Evolutionary conservation across 805 yeast genomes (phyloP).

Genomic region (Candida oleophila): DNA sequence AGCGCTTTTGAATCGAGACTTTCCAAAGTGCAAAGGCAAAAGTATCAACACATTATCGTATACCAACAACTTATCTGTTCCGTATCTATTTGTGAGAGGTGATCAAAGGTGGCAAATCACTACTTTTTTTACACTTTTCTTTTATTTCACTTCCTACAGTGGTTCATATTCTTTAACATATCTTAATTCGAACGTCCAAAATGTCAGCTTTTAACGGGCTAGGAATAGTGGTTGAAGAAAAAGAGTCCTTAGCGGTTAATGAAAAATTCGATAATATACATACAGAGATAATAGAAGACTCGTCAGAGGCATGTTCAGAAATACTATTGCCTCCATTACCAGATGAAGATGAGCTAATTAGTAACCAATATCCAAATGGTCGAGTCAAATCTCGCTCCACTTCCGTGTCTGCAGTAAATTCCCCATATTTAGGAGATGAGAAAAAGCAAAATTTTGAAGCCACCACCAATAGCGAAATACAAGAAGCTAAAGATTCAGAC

Average conservation of each 20-base stretch:
- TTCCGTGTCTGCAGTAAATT: slow-evolving; percentile 3
- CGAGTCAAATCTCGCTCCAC: background rate
- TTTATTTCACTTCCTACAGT: too few relatives aligned
- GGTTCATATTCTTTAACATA: too few relatives aligned
- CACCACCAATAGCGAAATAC: slow-evolving; percentile 1
- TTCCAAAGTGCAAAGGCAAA: too few relatives aligned
- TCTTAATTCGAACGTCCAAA: background rate
- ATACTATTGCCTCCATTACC: slow-evolving; percentile 31
- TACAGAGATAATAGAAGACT: background rate
- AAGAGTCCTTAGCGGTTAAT: slow-evolving; percentile 8
- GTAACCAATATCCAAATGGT: background rate
- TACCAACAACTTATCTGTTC: too few relatives aligned
- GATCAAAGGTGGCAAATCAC: too few relatives aligned
- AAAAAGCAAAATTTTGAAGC: background rate
- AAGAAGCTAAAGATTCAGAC: slow-evolving; percentile 8
- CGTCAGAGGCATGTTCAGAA: slow-evolving; percentile 12
- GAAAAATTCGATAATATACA: background rate
- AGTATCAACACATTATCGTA: too few relatives aligned
- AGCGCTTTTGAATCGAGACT: too few relatives aligned
- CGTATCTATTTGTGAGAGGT: too few relatives aligned
- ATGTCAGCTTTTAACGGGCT: slow-evolving; percentile 23
- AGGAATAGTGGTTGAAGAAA: slow-evolving; percentile 34
- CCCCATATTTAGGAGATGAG: slow-evolving; percentile 1
- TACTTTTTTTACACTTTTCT: too few relatives aligned
- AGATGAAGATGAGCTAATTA: slow-evolving; percentile 11